phyloP scores from a whole-genome alignment of 2,329 filamentous ascomycete species.

The Monosporascus ibericus region DNA sequence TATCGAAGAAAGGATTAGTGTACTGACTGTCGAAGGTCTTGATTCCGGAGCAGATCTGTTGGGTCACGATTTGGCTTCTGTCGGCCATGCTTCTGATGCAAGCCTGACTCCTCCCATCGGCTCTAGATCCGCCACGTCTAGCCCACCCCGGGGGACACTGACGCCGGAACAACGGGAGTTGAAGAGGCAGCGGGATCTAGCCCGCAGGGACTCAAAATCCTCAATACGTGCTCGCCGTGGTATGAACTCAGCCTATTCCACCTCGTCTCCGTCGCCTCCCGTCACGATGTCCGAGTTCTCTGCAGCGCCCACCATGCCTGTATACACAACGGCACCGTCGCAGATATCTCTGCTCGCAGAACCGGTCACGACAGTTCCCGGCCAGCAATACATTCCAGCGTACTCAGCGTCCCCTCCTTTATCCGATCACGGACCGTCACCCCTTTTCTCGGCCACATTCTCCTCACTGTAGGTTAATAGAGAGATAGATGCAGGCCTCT shows the following conservation, averaged over 20 bases:
- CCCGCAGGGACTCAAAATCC: conserved; percentile 52
- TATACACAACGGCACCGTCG: conserved; percentile 46
- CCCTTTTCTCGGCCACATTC: conserved; percentile 24
- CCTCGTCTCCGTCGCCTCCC: conserved; percentile 33
- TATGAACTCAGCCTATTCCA: conserved; percentile 32
- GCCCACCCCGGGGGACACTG: conserved; percentile 48
- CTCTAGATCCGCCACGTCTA: conserved; percentile 50
- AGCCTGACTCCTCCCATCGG: conserved; percentile 45
- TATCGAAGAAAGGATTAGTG: conserved; percentile 2
- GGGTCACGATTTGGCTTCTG: conserved; percentile 39
- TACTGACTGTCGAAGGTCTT: conserved; percentile 16
- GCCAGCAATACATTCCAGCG: conserved; percentile 40
- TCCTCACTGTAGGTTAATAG: conserved; percentile 17
- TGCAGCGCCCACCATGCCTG: conserved; percentile 36
- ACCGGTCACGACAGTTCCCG: conserved; percentile 36
- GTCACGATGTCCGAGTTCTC: conserved; percentile 37
- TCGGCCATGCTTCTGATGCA: conserved; percentile 40
- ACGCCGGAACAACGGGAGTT: conserved; percentile 56
- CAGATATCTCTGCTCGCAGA: conserved; percentile 47
- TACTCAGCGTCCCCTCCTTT: conserved; percentile 41
- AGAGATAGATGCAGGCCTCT: background rate
- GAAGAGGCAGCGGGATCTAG: conserved; percentile 55
- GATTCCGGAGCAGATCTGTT: conserved; percentile 34
- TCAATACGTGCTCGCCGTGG: conserved; percentile 44
- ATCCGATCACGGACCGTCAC: conserved; percentile 31